phyloP scores from a whole-genome alignment of 139 green algal species.

The Trebouxia sp. region DNA sequence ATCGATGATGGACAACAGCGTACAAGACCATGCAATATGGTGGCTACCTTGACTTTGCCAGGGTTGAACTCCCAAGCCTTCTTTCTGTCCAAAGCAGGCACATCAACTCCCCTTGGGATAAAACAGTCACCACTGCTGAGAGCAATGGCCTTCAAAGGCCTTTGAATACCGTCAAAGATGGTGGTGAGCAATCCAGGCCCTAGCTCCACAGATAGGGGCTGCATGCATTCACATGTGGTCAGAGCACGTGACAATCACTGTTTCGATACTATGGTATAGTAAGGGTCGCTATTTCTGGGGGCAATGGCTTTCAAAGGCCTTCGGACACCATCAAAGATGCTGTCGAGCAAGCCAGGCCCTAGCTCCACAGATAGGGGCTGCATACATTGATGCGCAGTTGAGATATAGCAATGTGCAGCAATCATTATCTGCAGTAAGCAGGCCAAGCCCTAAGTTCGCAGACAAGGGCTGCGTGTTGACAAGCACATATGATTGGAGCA shows the following conservation, averaged over 20 bases:
- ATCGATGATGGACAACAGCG: conserved; percentile 99
- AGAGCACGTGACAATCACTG: too few species aligned
- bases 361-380: conserved; percentile 96
- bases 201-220: conserved; percentile 95
- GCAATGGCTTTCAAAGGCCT: conserved; percentile 95
- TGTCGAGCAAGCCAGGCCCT: conserved; percentile 92
- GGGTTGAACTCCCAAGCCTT: conserved; percentile 93
- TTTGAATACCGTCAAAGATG: conserved; percentile 99
- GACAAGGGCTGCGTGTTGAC: too few species aligned
- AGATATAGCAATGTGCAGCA: too few species aligned
- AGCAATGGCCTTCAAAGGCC: conserved; percentile 95
- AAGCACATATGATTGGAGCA: too few species aligned
- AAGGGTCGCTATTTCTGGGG: conserved; percentile 61
- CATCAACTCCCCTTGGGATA: conserved; percentile 95
- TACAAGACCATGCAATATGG: too few species aligned
- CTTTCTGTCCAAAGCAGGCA: conserved; percentile 85
- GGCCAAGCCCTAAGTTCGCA: too few species aligned
- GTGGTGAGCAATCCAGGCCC: conserved; percentile 95
- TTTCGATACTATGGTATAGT: too few species aligned
- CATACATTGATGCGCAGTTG: too few species aligned
- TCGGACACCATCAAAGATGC: conserved; percentile 99
- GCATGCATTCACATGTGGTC: too few species aligned
- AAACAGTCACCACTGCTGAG: conserved; percentile 80
- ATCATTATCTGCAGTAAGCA: too few species aligned
- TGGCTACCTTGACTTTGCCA: conserved; percentile 79